Base-by-base conservation (phyloP, 163 green algal genomes). In the Scenedesmus sp. region DNA sequence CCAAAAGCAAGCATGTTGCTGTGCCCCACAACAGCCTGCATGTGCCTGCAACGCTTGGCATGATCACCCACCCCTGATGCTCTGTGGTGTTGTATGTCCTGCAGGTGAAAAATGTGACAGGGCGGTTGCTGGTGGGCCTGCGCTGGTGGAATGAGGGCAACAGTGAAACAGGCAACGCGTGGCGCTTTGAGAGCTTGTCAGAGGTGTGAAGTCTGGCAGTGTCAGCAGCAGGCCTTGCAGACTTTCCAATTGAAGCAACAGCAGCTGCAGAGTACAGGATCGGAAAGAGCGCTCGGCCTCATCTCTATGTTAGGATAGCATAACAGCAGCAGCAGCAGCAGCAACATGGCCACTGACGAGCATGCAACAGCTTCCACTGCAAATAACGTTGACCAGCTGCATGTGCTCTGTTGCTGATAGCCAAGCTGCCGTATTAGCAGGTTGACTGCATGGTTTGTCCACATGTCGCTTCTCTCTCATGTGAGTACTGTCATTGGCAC, bases 131-230 rank as follows among this genome's bases (percentile, higher is more conserved):
- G 85, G 97, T 99, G 49, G 97, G 97, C 10, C 93, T 99, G 65
- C 92, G 97, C 22, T 99, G 96, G 96, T 99, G 97, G 97, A 99
- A 99, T 85, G 97, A 99, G 86, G 96, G 97, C 35, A 97, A 96
- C 40, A 97, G 96, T 42, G 97, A 99, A 70, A 94, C 90, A 20
- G 97, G 97, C 37, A 96, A 94, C 44, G 95, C 97, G 10, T 99
- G 97, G 97, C 94, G 96, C 35, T 99, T 99, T 93, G 97, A 99
- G 84, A 95, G 85, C 9, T 85, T 98, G 33, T 89, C 94, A 83
- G 96, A 98, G 93, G 96, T 94, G n/a, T 35, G 46, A n/a, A 18
- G 35, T 13, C 20, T 30, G 26, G 73, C 37, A n/a, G 73, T 12
- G 68, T 24, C 73, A 83, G 73, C 65, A 76, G 65, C 65, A 40